These are phyloP conservation scores for Coemansia sp. DNA, from an alignment of 192 early-diverging fungal species.

Conservation along the genomic window DNA sequence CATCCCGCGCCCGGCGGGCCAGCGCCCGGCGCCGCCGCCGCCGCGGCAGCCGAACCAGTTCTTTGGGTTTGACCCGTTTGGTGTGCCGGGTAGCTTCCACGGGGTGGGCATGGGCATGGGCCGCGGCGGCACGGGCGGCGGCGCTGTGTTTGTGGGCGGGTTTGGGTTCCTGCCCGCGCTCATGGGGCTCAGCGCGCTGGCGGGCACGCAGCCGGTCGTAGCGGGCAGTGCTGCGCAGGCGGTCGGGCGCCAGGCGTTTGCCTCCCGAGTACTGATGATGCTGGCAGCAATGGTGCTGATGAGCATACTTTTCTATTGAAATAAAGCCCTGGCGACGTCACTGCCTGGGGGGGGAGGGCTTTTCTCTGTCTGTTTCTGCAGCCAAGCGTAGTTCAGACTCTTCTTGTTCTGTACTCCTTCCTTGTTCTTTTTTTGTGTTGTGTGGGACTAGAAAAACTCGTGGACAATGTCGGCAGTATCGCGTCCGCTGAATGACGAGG, in stretches of 20 bases:
- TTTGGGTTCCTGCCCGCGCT: slow-evolving; percentile 68
- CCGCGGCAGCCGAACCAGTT: slow-evolving; percentile 53
- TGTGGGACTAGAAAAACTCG: too few relatives aligned
- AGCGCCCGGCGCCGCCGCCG: slow-evolving; percentile 65
- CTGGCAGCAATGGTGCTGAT: slow-evolving; percentile 69
- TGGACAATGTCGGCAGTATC: slow-evolving; percentile 34
- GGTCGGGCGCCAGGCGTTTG: slow-evolving; percentile 65
- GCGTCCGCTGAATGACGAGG: slow-evolving; percentile 84
- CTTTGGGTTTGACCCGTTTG: slow-evolving; percentile 55
- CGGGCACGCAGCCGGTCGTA: slow-evolving; percentile 16
- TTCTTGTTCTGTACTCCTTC: not conserved
- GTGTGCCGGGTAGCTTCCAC: slow-evolving; percentile 53
- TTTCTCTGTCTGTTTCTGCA: too few relatives aligned
- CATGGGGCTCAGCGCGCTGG: slow-evolving; percentile 52
- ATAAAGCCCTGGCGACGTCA: too few relatives aligned
- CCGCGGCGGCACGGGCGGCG: slow-evolving; percentile 24
- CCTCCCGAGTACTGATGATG: slow-evolving; percentile 79
- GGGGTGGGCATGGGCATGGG: slow-evolving; percentile 45
- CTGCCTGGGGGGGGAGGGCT: too few relatives aligned
- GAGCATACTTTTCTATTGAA: slow-evolving; percentile 66
- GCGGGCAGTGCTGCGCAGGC: slow-evolving; percentile 15
- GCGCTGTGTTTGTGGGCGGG: slow-evolving; percentile 57
- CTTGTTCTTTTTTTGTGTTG: slow-evolving; percentile 3
- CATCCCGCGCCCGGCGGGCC: slow-evolving; percentile 72
- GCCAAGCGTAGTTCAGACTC: too few relatives aligned